Evolutionary conservation across 2,329 filamentous ascomycete species (phyloP).

Genomic region (Calonectria pteridis): DNA sequence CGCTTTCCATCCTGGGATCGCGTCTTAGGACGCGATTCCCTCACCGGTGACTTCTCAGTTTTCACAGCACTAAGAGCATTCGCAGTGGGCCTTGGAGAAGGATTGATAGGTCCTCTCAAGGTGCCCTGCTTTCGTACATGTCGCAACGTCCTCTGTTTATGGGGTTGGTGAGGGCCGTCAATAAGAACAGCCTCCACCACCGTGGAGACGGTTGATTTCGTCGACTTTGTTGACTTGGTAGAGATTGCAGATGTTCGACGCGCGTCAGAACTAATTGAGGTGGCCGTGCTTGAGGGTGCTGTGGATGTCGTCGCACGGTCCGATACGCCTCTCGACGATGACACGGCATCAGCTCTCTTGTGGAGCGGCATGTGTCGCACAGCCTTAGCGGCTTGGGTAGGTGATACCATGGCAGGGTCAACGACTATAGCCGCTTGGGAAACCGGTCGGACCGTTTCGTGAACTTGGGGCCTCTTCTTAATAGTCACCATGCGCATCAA

Average conservation of each 20-base stretch:
- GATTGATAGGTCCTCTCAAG: conserved; percentile 59
- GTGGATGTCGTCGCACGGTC: conserved; percentile 40
- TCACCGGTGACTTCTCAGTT: conserved; percentile 28
- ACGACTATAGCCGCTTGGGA: conserved; percentile 54
- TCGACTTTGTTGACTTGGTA: conserved; percentile 64
- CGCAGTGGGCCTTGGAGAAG: conserved; percentile 24
- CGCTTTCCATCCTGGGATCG: conserved; percentile 49
- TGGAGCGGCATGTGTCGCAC: conserved; percentile 61
- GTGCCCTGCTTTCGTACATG: conserved; percentile 70
- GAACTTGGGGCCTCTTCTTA: conserved; percentile 57
- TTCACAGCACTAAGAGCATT: conserved; percentile 29
- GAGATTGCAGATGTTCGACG: conserved; percentile 67
- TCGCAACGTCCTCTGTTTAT: conserved; percentile 67
- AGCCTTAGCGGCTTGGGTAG: conserved; percentile 65
- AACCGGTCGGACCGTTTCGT: conserved; percentile 41
- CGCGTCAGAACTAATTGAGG: conserved; percentile 57
- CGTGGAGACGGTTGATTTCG: conserved; percentile 66
- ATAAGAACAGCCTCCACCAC: conserved; percentile 70
- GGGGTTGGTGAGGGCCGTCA: conserved; percentile 58
- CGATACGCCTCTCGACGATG: conserved; percentile 40
- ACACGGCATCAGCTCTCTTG: conserved; percentile 50
- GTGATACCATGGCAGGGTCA: conserved; percentile 61
- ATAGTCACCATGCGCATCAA: conserved; percentile 66
- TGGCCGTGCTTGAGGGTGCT: conserved; percentile 53
- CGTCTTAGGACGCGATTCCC: conserved; percentile 45